phyloP scores from a whole-genome alignment of 345 rosid species.

The Melastoma malabathricum region DNA sequence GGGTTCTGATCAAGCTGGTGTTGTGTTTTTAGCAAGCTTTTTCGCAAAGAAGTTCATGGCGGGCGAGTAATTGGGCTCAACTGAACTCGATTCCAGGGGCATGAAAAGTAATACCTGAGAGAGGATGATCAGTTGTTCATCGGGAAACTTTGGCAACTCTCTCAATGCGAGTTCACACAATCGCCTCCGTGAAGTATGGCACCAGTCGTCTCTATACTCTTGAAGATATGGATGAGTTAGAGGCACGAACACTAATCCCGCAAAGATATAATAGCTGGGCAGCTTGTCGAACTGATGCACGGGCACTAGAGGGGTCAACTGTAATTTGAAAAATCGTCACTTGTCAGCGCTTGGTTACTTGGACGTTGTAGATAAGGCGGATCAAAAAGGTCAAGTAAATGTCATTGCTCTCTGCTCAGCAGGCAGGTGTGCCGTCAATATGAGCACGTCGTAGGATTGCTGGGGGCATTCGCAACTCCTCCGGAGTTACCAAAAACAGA shows the following conservation, averaged over 20 bases:
- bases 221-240: slow-evolving; percentile 85
- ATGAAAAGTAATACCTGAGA: slow-evolving; percentile 50
- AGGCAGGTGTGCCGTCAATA: no score
- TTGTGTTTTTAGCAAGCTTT: no score
- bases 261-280: slow-evolving; percentile 87
- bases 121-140: slow-evolving; percentile 69
- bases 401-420: no score
- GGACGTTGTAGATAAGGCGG: no score
- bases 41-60: no score
- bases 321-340: slow-evolving; percentile 15
- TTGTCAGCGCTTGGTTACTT: no score
- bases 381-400: no score
- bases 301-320: slow-evolving; percentile 80
- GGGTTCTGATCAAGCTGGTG: neutral
- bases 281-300: slow-evolving; percentile 80
- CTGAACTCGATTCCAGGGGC: neutral
- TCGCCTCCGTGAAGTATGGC: slow-evolving; percentile 66
- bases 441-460: no score
- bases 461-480: no score
- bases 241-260: slow-evolving; percentile 81
- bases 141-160: slow-evolving; percentile 57
- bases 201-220: slow-evolving; percentile 93
- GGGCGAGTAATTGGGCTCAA: no score
- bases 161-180: slow-evolving; percentile 69
- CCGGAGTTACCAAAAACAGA: no score